These are phyloP conservation scores for Stemphylium beticola DNA, from an alignment of 2,329 filamentous ascomycete species.

Conservation along the genomic window DNA sequence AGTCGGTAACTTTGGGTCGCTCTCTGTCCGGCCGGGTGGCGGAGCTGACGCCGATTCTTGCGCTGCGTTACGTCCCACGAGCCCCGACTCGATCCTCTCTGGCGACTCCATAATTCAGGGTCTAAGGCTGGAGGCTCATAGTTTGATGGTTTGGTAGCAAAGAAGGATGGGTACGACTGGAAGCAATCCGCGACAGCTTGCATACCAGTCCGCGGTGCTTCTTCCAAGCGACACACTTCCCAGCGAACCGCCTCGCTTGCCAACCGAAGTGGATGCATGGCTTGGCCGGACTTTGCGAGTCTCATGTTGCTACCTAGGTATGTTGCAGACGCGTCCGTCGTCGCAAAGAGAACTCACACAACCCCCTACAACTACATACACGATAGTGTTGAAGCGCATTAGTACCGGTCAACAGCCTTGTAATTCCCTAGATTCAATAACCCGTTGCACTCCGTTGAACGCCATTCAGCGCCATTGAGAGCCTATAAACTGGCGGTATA, in stretches of 20 bases:
- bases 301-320: constrained; percentile 1
- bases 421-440: not conserved
- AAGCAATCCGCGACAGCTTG: constrained; percentile 3
- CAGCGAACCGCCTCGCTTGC: constrained; percentile 25
- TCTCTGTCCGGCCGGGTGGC: constrained; percentile 3
- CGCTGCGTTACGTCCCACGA: not conserved
- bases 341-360: not conserved
- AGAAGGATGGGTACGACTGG: constrained; percentile 9
- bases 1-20: constrained; percentile 1
- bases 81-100: constrained; percentile 16
- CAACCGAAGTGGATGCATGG: constrained; percentile 25
- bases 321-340: not conserved
- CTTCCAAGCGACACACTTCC: constrained; percentile 2
- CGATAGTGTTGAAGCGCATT: not conserved
- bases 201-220: constrained; percentile 1
- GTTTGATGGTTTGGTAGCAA: constrained; percentile 4
- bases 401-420: not conserved
- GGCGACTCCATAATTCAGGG: constrained; percentile 21
- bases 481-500: not conserved
- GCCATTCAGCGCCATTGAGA: not conserved
- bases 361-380: not conserved
- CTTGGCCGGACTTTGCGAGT: constrained; percentile 6
- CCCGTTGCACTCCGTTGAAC: not conserved
- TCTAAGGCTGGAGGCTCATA: constrained; percentile 15
- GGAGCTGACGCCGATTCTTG: constrained; percentile 1